Conservation (phyloP, 192 early-diverging fungal species). For the Mortierella antarctica region DNA sequence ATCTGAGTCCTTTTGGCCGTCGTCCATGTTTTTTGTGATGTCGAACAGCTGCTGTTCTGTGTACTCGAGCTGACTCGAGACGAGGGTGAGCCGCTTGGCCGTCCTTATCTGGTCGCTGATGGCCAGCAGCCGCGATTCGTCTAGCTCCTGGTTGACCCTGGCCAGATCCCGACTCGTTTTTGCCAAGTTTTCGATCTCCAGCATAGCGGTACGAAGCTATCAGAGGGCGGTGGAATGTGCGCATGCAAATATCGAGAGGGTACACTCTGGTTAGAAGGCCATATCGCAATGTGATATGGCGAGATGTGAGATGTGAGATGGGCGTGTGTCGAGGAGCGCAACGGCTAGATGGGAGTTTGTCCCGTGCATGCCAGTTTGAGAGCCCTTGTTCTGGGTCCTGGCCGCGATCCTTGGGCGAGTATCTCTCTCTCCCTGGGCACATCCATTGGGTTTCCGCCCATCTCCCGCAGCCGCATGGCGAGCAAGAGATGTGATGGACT, state of each 20-base stretch:
- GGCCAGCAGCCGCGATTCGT: slow-evolving; percentile 31
- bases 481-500: too few relatives aligned
- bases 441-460: too few relatives aligned
- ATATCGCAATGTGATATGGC: too few relatives aligned
- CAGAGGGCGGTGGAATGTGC: background rate
- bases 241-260: background rate
- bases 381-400: too few relatives aligned
- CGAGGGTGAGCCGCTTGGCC: slow-evolving; percentile 37
- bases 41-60: slow-evolving; percentile 43
- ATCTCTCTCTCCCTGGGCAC: too few relatives aligned
- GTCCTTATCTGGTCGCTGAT: slow-evolving; percentile 46
- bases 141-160: slow-evolving; percentile 38
- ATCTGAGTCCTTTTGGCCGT: slow-evolving; percentile 33
- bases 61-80: slow-evolving; percentile 42
- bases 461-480: too few relatives aligned
- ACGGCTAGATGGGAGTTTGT: too few relatives aligned
- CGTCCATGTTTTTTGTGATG: slow-evolving; percentile 31
- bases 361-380: too few relatives aligned
- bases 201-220: slow-evolving; percentile 39
- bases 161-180: slow-evolving; percentile 42
- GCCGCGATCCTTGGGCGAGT: too few relatives aligned
- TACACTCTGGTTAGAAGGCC: background rate
- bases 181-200: slow-evolving; percentile 41
- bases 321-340: too few relatives aligned
- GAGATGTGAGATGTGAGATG: too few relatives aligned